Base-by-base conservation (phyloP, 192 early-diverging fungal genomes). In the Umbelopsis ramanniana region DNA sequence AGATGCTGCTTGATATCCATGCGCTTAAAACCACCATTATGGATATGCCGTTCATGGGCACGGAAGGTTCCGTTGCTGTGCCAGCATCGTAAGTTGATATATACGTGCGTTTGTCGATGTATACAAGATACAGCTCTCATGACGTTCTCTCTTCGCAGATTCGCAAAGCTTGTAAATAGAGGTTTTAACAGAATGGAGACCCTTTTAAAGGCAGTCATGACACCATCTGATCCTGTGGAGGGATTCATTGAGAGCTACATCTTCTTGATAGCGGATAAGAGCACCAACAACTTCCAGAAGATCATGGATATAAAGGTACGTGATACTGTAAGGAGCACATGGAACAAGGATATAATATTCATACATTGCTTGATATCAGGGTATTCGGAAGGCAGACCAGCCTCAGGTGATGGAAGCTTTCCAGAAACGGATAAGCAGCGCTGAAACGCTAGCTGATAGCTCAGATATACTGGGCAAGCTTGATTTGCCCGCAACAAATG, bases 1-100 rank as follows among this genome's bases (percentile, higher is more conserved):
- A 90, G 88, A 89, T 98, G 82, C 83, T 99, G 2, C 79, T 99
- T 14, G 97, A 99, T 81, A 96, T 92, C 19, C 94, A 98, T 72
- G 90, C 96, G 6, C 81, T 99, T 38, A 98, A 97, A 72, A 93
- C 93, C 0, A 82, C 89, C 14, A 74, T 99, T 45, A 74, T 91
- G 40, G 91, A 91, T 35, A 87, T 97, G 76, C 91, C 93, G 3
- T 84, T 78, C 12, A 81, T 93, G 55, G 89, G 87, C 10, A 68
- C 80, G 8, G 89, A 91, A 33, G 79, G 80, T 19, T 69, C 74
- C 11, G 60, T 75, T 0, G 82, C 90, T 24, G 77, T 86, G 14
- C 88, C 93, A 37, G 73, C 88, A 9, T 86, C 89, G 85, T 91
- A 89, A 80, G 80, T 50, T 43, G 19, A 63, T 47, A 0, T 55